Percentiles rank a stretch among this genome's conserved stretches.
phyloP scores from a whole-genome alignment of 108 stramenopile genomes.

The Discostella pseudostelligera region DNA sequence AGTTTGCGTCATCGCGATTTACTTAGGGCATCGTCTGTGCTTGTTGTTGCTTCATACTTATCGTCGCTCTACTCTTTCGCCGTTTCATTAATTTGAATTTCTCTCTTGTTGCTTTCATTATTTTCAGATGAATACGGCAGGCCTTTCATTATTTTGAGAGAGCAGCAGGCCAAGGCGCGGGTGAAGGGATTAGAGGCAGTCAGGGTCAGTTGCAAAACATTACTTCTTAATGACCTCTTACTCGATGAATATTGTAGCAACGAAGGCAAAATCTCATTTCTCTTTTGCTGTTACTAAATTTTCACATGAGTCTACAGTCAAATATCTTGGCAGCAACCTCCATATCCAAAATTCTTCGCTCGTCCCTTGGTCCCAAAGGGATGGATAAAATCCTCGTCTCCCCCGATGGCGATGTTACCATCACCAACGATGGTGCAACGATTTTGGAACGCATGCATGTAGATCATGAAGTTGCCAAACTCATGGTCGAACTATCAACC shows the following conservation, averaged over 20 bases:
- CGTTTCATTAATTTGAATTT: neutral
- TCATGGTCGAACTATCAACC: conserved; percentile 95
- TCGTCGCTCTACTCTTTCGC: neutral
- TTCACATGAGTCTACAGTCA: too few species aligned
- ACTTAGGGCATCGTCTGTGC: too few species aligned
- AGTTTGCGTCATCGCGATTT: neutral
- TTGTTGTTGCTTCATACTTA: neutral
- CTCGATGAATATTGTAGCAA: neutral
- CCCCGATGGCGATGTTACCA: conserved; percentile 98
- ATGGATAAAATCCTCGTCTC: conserved; percentile 99
- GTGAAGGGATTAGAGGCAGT: conserved; percentile 97
- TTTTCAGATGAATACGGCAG: conserved; percentile 98
- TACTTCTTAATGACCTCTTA: neutral
- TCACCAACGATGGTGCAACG: conserved; percentile 99
- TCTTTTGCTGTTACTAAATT: too few species aligned
- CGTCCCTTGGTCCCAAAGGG: conserved; percentile 97
- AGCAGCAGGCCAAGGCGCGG: conserved; percentile 96
- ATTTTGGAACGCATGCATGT: conserved; percentile 96
- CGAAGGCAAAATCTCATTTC: conserved; percentile 5
- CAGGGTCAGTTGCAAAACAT: conserved; percentile 30
- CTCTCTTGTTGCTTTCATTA: neutral
- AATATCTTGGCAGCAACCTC: conserved; percentile 97
- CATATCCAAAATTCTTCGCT: conserved; percentile 92
- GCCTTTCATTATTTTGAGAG: conserved; percentile 98
- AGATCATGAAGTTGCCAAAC: conserved; percentile 92